Evolutionary conservation across 2,329 filamentous ascomycete species (phyloP).

Genomic region (Xylariaceae sp.): DNA sequence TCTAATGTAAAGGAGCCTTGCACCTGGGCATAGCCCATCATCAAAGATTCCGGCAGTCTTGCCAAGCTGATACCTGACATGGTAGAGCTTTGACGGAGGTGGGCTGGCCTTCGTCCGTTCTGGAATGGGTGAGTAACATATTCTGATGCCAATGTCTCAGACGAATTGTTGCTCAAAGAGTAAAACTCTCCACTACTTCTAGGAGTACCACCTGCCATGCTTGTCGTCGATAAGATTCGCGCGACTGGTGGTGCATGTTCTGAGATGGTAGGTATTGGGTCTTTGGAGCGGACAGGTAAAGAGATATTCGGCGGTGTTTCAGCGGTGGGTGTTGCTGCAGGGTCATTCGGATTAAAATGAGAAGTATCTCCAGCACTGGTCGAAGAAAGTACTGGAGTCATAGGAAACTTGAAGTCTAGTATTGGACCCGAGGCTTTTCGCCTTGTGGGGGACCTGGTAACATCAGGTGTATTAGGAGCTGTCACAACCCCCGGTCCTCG

Average conservation of each 20-base stretch:
- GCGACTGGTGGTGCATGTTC: constrained; percentile 68
- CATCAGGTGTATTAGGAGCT: constrained; percentile 53
- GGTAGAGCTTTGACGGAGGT: constrained; percentile 56
- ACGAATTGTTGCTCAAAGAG: constrained; percentile 91
- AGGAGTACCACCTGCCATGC: constrained; percentile 77
- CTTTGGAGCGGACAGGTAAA: constrained; percentile 51
- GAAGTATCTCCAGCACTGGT: constrained; percentile 41
- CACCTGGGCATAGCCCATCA: constrained; percentile 98
- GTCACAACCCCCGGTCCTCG: constrained; percentile 52
- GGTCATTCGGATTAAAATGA: constrained; percentile 45
- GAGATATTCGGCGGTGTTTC: constrained; percentile 44
- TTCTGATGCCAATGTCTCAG: constrained; percentile 90
- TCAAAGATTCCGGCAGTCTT: constrained; percentile 75
- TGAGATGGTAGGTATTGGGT: constrained; percentile 56
- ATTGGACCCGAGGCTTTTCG: constrained; percentile 52
- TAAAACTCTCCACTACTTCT: constrained; percentile 95
- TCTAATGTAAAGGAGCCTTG: constrained; percentile 92
- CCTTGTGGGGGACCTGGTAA: constrained; percentile 48
- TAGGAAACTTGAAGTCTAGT: constrained; percentile 65
- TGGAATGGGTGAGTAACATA: constrained; percentile 67
- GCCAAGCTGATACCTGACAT: constrained; percentile 51
- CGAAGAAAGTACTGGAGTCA: constrained; percentile 51
- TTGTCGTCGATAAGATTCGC: constrained; percentile 78
- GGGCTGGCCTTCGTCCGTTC: constrained; percentile 48
- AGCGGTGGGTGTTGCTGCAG: constrained; percentile 49